A percentile compares a stretch with the other conserved stretches of the same genome.
These are phyloP conservation scores for Russula sp. DNA, from an alignment of 768 basidiomycete species.

Conservation along the genomic window DNA sequence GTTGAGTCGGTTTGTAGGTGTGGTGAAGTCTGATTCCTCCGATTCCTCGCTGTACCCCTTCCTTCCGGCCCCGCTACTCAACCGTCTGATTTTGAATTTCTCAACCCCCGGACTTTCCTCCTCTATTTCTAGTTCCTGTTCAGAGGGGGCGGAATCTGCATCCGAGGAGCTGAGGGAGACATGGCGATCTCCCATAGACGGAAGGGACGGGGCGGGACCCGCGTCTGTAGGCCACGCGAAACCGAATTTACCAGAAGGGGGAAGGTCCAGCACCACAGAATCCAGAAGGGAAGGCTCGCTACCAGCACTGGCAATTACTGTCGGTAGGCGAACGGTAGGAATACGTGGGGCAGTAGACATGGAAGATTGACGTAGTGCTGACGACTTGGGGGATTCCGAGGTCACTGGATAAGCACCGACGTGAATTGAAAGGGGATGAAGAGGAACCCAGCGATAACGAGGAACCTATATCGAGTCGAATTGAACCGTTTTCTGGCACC, in stretches of 20 bases:
- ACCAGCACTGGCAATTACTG: conserved; percentile 37
- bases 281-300: conserved; percentile 39
- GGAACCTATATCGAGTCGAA: conserved; percentile 13
- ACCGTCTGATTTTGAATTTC: conserved; percentile 3
- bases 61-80: conserved; percentile 18
- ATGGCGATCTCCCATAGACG: conserved; percentile 35
- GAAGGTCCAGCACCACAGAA: conserved; percentile 40
- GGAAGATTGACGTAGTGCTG: conserved; percentile 13
- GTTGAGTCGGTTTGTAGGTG: conserved; percentile 31
- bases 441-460: conserved; percentile 11
- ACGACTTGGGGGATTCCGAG: conserved; percentile 1
- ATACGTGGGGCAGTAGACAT: conserved; percentile 31
- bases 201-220: conserved; percentile 35
- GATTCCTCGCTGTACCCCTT: conserved; percentile 27
- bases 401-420: conserved; percentile 11
- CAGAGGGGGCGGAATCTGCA: conserved; percentile 46
- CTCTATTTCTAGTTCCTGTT: conserved; percentile 33
- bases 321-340: conserved; percentile 49
- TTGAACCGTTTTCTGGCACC: conserved; percentile 6
- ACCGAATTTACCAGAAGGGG: conserved; percentile 51
- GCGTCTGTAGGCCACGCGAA: conserved; percentile 51
- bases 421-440: conserved; percentile 9
- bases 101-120: background rate
- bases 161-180: conserved; percentile 43
- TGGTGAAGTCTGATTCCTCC: conserved; percentile 28